Conservation (phyloP, 345 rosid genomes). For the Rhizophora mangle region DNA sequence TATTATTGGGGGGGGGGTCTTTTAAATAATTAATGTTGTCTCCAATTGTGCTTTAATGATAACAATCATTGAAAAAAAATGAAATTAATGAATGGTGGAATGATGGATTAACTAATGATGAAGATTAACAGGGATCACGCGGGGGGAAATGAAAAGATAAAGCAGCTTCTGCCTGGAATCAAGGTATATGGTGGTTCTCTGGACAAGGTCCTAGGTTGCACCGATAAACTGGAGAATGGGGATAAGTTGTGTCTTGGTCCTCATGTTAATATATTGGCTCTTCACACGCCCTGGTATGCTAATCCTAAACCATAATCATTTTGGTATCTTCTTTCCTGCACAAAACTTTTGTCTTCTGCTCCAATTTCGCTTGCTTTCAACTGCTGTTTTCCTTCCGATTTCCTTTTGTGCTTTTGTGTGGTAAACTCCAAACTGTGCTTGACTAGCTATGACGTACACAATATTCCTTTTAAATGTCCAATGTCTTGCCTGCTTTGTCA, state of each 20-base stretch:
- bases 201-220: constrained; percentile 79
- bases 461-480: too few species aligned
- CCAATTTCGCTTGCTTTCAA: background rate
- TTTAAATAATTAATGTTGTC: too few species aligned
- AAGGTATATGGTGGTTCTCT: constrained; percentile 81
- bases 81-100: background rate
- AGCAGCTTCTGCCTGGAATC: constrained; percentile 66
- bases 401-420: too few species aligned
- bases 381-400: too few species aligned
- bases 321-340: background rate
- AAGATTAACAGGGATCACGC: constrained; percentile 72
- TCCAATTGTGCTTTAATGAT: too few species aligned
- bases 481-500: too few species aligned
- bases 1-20: too few species aligned
- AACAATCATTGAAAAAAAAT: too few species aligned
- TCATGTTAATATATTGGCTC: constrained; percentile 52
- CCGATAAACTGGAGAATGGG: constrained; percentile 66
- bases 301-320: background rate
- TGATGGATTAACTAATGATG: background rate
- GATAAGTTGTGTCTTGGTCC: constrained; percentile 58
- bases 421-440: too few species aligned
- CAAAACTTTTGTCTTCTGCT: background rate
- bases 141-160: constrained; percentile 83
- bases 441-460: too few species aligned
- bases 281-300: constrained; percentile 82